These are phyloP conservation scores for Falciphora oryzae DNA, from an alignment of 2,329 filamentous ascomycete genomes.

Conservation along the genomic window DNA sequence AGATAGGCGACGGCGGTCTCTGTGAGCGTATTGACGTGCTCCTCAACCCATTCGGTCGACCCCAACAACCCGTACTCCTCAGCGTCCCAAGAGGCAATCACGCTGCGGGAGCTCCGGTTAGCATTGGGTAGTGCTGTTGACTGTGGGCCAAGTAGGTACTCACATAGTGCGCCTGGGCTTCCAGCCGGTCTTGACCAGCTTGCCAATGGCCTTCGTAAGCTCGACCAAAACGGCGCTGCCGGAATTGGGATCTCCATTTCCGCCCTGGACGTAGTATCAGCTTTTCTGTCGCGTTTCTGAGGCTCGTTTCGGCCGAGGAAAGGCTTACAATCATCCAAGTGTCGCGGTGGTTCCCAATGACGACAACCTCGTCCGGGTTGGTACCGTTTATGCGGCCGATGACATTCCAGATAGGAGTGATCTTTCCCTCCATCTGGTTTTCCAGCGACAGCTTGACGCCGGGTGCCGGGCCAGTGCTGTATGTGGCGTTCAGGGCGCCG, in stretches of 20 bases:
- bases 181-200: slow-evolving; percentile 68
- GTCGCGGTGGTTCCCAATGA: slow-evolving; percentile 78
- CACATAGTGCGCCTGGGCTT: slow-evolving; percentile 61
- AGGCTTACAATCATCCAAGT: slow-evolving; percentile 63
- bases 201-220: slow-evolving; percentile 65
- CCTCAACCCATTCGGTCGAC: slow-evolving; percentile 83
- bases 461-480: slow-evolving; percentile 41
- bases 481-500: slow-evolving; percentile 40
- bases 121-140: neutral
- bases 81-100: slow-evolving; percentile 37
- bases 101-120: neutral
- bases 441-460: slow-evolving; percentile 56
- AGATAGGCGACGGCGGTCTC: slow-evolving; percentile 68
- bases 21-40: slow-evolving; percentile 70
- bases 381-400: slow-evolving; percentile 78
- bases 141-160: neutral
- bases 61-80: slow-evolving; percentile 78
- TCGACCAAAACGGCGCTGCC: slow-evolving; percentile 74
- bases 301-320: too few relatives aligned
- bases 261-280: slow-evolving; percentile 32
- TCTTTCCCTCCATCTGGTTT: slow-evolving; percentile 65
- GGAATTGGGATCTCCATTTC: slow-evolving; percentile 59
- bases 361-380: slow-evolving; percentile 66
- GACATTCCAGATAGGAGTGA: slow-evolving; percentile 68
- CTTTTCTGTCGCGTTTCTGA: too few relatives aligned